phyloP scores from a whole-genome alignment of 176 grass and related monocot genomes.

The Cenchrus americanus region DNA sequence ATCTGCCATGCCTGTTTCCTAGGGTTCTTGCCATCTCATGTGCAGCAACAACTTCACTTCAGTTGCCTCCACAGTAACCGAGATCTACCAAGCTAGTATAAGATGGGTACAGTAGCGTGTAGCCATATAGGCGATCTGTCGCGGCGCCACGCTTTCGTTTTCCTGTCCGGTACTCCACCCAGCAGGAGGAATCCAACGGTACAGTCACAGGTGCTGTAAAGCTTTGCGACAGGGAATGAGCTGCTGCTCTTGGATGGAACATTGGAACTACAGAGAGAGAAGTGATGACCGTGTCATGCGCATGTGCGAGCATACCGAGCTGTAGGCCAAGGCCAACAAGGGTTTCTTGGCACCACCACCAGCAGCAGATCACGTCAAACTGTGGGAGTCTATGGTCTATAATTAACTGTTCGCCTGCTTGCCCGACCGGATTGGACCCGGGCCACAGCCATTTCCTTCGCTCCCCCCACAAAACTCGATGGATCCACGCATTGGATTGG shows the following conservation, averaged over 20 bases:
- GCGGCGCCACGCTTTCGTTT: conserved; percentile 6
- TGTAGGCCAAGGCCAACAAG: neutral
- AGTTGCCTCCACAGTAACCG: neutral
- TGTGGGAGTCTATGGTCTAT: neutral
- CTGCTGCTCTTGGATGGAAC: neutral
- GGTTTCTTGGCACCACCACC: conserved; percentile 12
- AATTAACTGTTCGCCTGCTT: conserved; percentile 41
- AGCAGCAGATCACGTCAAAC: conserved; percentile 39
- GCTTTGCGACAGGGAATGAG: conserved; percentile 2
- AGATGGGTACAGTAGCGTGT: neutral
- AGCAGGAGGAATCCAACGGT: conserved; percentile 26
- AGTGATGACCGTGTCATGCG: neutral
- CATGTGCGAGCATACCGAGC: conserved; percentile 5
- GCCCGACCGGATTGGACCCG: conserved; percentile 42
- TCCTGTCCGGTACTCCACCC: conserved; percentile 23
- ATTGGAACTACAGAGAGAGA: too few relatives aligned
- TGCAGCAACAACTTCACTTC: neutral
- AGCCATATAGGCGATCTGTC: conserved; percentile 16
- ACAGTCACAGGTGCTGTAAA: conserved; percentile 36
- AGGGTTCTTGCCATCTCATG: conserved; percentile 12
- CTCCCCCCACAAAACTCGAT: neutral
- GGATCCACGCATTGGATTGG: neutral
- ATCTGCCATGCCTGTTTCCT: neutral
- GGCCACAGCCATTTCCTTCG: conserved; percentile 7
- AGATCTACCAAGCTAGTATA: neutral